phyloP scores from a whole-genome alignment of 768 basidiomycete genomes.

The Thelephora aurantiotincta region DNA sequence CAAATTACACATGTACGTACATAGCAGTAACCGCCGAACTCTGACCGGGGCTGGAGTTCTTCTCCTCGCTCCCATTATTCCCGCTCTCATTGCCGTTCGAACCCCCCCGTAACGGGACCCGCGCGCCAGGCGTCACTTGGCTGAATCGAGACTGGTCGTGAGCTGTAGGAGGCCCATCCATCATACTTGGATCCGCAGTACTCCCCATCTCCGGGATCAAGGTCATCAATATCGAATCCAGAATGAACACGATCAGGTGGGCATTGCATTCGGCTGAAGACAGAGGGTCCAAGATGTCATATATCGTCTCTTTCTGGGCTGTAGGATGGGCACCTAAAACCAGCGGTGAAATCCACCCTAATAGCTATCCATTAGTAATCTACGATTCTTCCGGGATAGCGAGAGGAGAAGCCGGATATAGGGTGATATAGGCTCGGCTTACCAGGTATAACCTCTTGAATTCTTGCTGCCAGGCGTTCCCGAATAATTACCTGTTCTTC shows the following conservation, averaged over 20 bases:
- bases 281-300: conserved; percentile 45
- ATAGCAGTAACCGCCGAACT: too few species aligned
- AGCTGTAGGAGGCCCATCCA: background rate
- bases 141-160: too few species aligned
- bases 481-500: conserved; percentile 61
- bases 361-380: background rate
- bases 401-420: background rate
- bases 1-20: too few species aligned
- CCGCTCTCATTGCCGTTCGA: too few species aligned
- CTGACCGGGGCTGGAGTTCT: too few species aligned
- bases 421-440: conserved; percentile 6
- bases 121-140: too few species aligned
- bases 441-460: conserved; percentile 32
- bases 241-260: conserved; percentile 57
- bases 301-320: conserved; percentile 25
- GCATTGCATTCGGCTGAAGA: conserved; percentile 56
- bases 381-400: background rate
- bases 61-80: too few species aligned
- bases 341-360: conserved; percentile 26
- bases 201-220: conserved; percentile 71
- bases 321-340: conserved; percentile 41
- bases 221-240: conserved; percentile 57
- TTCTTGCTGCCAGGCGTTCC: conserved; percentile 21
- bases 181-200: conserved; percentile 12
- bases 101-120: too few species aligned